A percentile compares a stretch with the other conserved stretches of the same genome.
Evolutionary conservation across 495 filamentous ascomycete genomes (phyloP).

Genomic region (Penicillium psychrofluorescens): DNA sequence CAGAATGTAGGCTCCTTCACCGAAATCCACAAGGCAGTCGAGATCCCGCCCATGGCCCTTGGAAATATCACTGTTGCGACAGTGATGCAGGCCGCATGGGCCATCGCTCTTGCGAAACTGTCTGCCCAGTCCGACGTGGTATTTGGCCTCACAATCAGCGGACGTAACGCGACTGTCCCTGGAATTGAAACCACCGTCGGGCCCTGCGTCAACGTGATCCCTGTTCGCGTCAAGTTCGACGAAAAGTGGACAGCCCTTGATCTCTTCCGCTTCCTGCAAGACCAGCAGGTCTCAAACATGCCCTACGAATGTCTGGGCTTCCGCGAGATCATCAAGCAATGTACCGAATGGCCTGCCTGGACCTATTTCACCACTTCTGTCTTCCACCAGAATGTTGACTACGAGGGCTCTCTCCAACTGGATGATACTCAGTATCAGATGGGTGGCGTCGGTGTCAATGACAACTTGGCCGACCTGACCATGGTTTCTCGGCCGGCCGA

Average conservation of each 20-base stretch:
- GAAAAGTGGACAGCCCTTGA: constrained; percentile 42
- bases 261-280: constrained; percentile 48
- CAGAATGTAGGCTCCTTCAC: constrained; percentile 30
- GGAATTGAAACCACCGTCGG: constrained; percentile 49
- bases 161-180: constrained; percentile 47
- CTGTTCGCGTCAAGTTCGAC: constrained; percentile 46
- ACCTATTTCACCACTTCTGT: constrained; percentile 42
- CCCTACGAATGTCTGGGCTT: constrained; percentile 52
- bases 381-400: constrained; percentile 41
- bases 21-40: constrained; percentile 30
- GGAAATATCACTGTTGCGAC: constrained; percentile 49
- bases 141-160: constrained; percentile 48
- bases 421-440: constrained; percentile 42
- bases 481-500: constrained; percentile 40
- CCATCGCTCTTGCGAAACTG: constrained; percentile 44
- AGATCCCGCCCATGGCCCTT: constrained; percentile 29
- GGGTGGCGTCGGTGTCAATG: constrained; percentile 41
- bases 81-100: constrained; percentile 52
- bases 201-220: constrained; percentile 54
- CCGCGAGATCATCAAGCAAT: constrained; percentile 50
- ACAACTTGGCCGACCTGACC: constrained; percentile 44
- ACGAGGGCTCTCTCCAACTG: constrained; percentile 33
- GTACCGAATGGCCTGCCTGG: constrained; percentile 51
- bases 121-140: constrained; percentile 44
- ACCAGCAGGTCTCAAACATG: constrained; percentile 53